Evolutionary conservation across 139 green algal genomes (phyloP).

Genomic region (Micromonas commoda): DNA sequence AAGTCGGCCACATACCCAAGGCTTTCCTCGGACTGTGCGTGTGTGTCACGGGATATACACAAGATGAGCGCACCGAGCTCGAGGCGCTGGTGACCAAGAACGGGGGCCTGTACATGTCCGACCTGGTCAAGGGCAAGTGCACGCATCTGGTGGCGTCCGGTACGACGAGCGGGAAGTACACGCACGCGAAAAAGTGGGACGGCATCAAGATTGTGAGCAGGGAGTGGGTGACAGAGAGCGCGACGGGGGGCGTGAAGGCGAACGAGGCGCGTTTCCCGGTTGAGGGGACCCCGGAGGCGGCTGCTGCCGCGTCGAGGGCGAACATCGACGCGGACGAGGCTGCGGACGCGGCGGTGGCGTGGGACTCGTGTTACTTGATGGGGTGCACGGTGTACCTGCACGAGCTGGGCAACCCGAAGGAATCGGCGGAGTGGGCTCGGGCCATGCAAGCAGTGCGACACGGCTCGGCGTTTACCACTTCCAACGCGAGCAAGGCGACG

Average conservation of each 20-base stretch:
- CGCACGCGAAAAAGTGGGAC: background rate
- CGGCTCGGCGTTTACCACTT: background rate
- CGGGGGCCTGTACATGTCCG: background rate
- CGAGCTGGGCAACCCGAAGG: background rate
- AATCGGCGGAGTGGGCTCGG: background rate
- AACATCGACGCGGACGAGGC: background rate
- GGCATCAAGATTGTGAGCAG: background rate
- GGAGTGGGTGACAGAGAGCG: conserved; percentile 12
- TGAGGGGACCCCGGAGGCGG: background rate
- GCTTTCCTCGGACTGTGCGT: background rate
- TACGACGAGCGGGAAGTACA: background rate
- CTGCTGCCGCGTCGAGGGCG: background rate
- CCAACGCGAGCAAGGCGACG: background rate
- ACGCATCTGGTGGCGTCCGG: conserved; percentile 13
- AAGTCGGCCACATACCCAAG: background rate
- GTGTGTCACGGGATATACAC: conserved; percentile 3
- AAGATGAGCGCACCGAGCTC: background rate
- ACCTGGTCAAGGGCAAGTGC: background rate
- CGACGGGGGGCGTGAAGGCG: background rate
- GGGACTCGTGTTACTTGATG: conserved; percentile 9
- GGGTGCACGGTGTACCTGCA: conserved; percentile 1
- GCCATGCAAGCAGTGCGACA: background rate
- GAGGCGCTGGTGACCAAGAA: background rate
- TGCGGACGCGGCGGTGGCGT: background rate
- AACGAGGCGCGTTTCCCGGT: background rate